Percentiles rank a stretch among this genome's conserved stretches.
Conservation (phyloP, 148 eudicot genomes). For the Cornus suecica region DNA sequence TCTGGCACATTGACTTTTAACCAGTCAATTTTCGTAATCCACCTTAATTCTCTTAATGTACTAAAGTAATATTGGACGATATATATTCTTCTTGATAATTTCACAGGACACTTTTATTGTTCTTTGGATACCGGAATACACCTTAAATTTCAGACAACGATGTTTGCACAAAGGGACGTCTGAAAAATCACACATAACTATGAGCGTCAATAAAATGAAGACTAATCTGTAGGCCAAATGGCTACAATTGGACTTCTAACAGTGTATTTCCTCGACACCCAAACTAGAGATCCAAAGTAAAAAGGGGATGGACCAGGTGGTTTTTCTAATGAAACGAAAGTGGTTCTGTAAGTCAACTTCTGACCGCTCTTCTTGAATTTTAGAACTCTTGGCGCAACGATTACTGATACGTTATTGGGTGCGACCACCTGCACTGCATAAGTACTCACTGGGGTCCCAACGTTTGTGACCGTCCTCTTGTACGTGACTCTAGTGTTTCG, state of each 20-base stretch:
- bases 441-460: constrained; percentile 35
- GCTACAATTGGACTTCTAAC: constrained; percentile 71
- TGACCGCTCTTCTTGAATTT: constrained; percentile 36
- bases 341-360: constrained; percentile 48
- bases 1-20: no score
- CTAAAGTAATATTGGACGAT: background rate
- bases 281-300: constrained; percentile 48
- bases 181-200: background rate
- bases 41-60: no score
- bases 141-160: background rate
- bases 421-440: constrained; percentile 38
- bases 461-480: constrained; percentile 62
- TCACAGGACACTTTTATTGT: background rate
- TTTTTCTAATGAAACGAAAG: constrained; percentile 27
- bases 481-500: constrained; percentile 24
- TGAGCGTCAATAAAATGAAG: background rate
- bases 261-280: constrained; percentile 34
- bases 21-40: no score
- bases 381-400: constrained; percentile 43
- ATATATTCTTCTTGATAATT: background rate
- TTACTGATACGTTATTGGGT: constrained; percentile 47
- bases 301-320: constrained; percentile 17
- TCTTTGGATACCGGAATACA: background rate
- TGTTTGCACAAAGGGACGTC: background rate
- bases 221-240: constrained; percentile 47